Evolutionary conservation across 345 rosid species (phyloP).

Genomic region (Psidium friedrichsthalianum): DNA sequence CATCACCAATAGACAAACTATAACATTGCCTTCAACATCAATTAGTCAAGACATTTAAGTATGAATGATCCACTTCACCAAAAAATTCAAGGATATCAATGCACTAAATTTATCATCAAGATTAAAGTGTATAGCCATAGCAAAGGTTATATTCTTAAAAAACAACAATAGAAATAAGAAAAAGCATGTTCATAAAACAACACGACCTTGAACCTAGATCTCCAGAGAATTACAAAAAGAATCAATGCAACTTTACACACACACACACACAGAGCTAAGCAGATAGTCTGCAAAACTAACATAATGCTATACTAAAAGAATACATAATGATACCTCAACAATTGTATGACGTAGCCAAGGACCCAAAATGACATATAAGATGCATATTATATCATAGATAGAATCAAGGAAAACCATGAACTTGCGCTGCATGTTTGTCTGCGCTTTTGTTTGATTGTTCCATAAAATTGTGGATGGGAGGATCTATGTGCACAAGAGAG

Average conservation of each 20-base stretch:
- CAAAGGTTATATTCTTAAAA: background rate
- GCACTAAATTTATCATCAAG: background rate
- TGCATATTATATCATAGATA: background rate
- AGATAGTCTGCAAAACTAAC: background rate
- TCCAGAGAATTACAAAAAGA: background rate
- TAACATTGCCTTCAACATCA: background rate
- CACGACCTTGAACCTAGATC: background rate
- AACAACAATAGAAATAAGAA: background rate
- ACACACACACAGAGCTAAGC: background rate
- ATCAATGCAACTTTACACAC: background rate
- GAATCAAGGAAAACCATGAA: background rate
- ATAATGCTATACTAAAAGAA: background rate
- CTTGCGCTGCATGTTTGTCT: background rate
- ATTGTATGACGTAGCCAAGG: background rate
- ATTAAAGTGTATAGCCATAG: background rate
- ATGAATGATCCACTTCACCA: background rate
- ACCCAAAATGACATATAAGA: background rate
- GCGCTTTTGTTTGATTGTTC: background rate
- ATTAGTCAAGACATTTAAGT: background rate
- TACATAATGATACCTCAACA: background rate
- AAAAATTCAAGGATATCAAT: background rate
- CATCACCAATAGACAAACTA: background rate
- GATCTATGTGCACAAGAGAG: background rate
- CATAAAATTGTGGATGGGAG: background rate
- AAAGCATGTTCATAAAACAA: background rate